Evolutionary conservation across 805 yeast species (phyloP), one percentile per base, ranked within the genome.

Genomic region (Nadsonia fulvescens): DNA sequence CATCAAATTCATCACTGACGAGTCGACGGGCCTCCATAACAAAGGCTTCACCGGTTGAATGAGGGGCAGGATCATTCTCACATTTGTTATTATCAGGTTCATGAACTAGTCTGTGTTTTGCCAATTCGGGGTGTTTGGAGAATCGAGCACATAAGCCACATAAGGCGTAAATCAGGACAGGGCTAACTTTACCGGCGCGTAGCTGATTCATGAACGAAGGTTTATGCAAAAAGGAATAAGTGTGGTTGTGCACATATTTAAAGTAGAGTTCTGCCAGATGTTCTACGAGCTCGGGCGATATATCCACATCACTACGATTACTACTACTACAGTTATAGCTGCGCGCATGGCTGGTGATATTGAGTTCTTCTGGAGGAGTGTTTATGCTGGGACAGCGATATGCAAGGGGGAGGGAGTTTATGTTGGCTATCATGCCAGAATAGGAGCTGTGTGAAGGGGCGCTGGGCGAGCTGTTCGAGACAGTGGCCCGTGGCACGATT

Each of bases 71-170:
- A n/a, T n/a, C n/a, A n/a, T n/a, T n/a, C n/a, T 22, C 27, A 4
- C 25, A 22, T 8, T 13, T 10, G 14, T 15, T 17, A 7, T 18
- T 20, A 8, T n/a, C n/a, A n/a, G n/a, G n/a, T n/a, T n/a, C n/a
- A n/a, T n/a, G n/a, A 8, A 20, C n/a, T 9, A 25, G 12, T 8
- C 28, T 19, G 13, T 30, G 34, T 8, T 38, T 36, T 17, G 34
- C 32, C 15, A 46, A 30, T 22, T 32, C 27, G 3, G 53, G 52
- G 24, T 48, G 54, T 12, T 39, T 36, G 3, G 54, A 47, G 23
- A 45, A 49, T 18, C 54, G 32, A 5, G 54, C 51, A 7, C 51
- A 37, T 8, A 49, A 37, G 5, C 49, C 51, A 25, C 54, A 49
- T 6, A 49, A 33, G 6, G 51, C 50, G 18, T 43, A 33, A 7